phyloP scores from a whole-genome alignment of 2,329 filamentous ascomycete genomes.

The Cladophialophora psammophila region DNA sequence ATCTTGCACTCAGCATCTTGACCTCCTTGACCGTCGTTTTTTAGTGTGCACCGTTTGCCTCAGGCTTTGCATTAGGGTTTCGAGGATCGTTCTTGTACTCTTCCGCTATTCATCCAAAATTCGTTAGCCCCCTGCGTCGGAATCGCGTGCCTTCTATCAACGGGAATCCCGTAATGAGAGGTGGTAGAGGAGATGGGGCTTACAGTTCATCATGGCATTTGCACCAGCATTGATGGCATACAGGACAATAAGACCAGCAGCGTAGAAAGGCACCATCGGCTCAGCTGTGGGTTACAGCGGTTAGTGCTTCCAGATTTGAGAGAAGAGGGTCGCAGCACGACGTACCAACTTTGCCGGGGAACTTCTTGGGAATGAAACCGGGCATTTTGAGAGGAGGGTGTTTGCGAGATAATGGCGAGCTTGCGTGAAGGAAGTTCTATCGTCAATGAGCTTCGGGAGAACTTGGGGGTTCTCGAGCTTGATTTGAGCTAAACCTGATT shows the following conservation, averaged over 20 bases:
- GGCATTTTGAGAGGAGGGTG: slow-evolving; percentile 61
- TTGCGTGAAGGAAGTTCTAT: slow-evolving; percentile 24
- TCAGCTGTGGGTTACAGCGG: slow-evolving; percentile 65
- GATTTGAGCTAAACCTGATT: slow-evolving; percentile 15
- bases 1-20: neutral
- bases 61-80: slow-evolving; percentile 63
- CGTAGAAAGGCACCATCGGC: slow-evolving; percentile 93
- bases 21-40: neutral
- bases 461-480: slow-evolving; percentile 12
- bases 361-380: slow-evolving; percentile 83
- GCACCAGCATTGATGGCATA: slow-evolving; percentile 91
- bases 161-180: neutral
- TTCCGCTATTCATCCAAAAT: slow-evolving; percentile 65
- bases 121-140: slow-evolving; percentile 36
- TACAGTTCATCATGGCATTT: slow-evolving; percentile 79
- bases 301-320: neutral
- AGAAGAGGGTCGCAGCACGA: neutral
- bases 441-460: slow-evolving; percentile 30
- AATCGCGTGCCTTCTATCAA: slow-evolving; percentile 10
- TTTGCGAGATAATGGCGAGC: slow-evolving; percentile 13
- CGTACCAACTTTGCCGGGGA: slow-evolving; percentile 78
- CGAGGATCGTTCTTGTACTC: slow-evolving; percentile 98
- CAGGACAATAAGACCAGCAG: slow-evolving; percentile 86
- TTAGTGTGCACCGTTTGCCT: slow-evolving; percentile 28
- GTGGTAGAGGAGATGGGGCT: slow-evolving; percentile 47